Base-by-base conservation (phyloP, 2,329 filamentous ascomycete genomes). In the Parastagonospora nodorum region DNA sequence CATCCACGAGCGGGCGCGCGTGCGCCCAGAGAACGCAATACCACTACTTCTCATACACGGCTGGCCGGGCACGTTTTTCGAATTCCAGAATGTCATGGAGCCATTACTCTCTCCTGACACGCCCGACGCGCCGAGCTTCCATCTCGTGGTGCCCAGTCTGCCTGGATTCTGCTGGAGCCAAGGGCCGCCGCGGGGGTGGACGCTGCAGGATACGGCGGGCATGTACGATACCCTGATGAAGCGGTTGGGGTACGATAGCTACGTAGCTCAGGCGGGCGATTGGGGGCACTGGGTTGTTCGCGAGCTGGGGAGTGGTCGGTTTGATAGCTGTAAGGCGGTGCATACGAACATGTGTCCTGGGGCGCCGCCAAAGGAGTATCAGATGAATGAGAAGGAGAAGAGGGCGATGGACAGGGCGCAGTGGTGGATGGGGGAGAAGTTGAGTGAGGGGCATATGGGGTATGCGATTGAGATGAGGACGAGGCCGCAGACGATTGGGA, bases 141-240 rank as follows among this genome's bases (percentile, higher is more conserved):
- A 86, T 51, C 73, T 85, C 9, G 79, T 87, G 0, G 82, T 82
- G 0, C 84, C 84, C 0, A 84, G 80, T 6, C 69, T 87, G 1
- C 83, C 84, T 0, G 60, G 61, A 1, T 64, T 62, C 39, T 63
- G 53, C 35, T 64, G 53, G 54, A 61, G 55, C 7, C 58, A 58
- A 50, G 54, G 60, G 7, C 55, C 51, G 12, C 55, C 58, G 3
- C 37, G 55, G 10, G 53, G 45, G 14, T 66, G 37, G 80, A 78
- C 49, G 52, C 29, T 38, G 67, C 65, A 48, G 84, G 78, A 69
- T 84, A 84, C 55, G 61, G 67, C 57, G 53, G 77, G 58, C 9
- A 60, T 64, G 38, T 64, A 56, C 31, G 58, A 67, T 29, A 40
- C 27, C 6, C 40, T 66, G 12, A 63, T 68, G 61, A 68, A 68